phyloP scores from a whole-genome alignment of 352 stramenopile genomes.

The Ophiocytium majus region DNA sequence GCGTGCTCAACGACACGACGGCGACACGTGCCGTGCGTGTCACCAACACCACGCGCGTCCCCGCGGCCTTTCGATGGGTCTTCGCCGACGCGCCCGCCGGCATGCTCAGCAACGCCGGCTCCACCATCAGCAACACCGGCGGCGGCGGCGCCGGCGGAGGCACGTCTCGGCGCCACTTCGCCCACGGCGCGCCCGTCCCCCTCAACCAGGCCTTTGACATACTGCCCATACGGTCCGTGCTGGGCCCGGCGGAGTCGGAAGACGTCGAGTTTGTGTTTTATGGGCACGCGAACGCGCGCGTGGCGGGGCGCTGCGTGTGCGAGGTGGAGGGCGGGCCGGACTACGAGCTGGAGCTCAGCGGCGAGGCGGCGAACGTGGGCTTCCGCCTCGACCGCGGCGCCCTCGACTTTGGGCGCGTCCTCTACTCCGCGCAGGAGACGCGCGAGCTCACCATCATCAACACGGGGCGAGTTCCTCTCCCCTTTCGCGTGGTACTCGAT shows the following conservation, averaged over 20 bases:
- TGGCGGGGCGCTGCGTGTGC: slow-evolving; percentile 77
- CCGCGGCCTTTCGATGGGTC: slow-evolving; percentile 81
- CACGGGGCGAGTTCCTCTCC: slow-evolving; percentile 83
- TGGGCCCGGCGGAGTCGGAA: slow-evolving; percentile 81
- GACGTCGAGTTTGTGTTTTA: slow-evolving; percentile 88
- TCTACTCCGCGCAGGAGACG: slow-evolving; percentile 87
- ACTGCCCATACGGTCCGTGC: slow-evolving; percentile 76
- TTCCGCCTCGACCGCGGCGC: slow-evolving; percentile 81
- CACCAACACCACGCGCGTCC: slow-evolving; percentile 82
- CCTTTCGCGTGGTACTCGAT: slow-evolving; percentile 59
- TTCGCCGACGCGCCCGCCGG: slow-evolving; percentile 76
- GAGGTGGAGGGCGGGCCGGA: slow-evolving; percentile 88
- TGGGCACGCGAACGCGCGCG: slow-evolving; percentile 82
- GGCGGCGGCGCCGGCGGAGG: neutral
- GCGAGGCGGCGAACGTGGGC: slow-evolving; percentile 82
- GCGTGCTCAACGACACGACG: slow-evolving; percentile 89
- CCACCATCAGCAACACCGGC: neutral
- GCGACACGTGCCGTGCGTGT: slow-evolving; percentile 76
- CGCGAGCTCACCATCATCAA: slow-evolving; percentile 85
- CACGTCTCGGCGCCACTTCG: neutral
- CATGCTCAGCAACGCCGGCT: neutral
- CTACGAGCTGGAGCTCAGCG: slow-evolving; percentile 79
- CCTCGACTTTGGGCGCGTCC: slow-evolving; percentile 85
- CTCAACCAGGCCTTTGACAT: slow-evolving; percentile 83
- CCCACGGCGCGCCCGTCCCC: neutral